These are phyloP conservation scores for Pseudogymnoascus sp. DNA, from an alignment of 2,329 filamentous ascomycete genomes.

Conservation along the genomic window DNA sequence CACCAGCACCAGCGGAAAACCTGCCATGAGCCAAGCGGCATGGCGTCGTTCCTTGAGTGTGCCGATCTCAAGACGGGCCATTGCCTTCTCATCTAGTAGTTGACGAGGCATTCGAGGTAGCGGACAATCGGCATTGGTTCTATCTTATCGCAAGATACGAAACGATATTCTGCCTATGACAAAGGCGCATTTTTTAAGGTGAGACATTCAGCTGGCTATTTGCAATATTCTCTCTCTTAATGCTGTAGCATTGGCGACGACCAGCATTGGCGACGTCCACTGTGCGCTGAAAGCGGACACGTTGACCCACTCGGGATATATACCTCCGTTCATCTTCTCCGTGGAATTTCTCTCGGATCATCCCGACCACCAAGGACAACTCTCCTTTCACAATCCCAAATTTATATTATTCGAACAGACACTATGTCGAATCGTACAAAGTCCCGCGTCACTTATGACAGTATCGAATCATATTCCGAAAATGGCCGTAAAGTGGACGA, in stretches of 20 bases:
- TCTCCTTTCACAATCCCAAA: not conserved
- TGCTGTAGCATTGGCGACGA: too few relatives aligned
- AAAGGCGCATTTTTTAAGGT: not conserved
- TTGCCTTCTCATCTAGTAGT: too few relatives aligned
- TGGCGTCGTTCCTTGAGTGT: too few relatives aligned
- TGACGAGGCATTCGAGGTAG: too few relatives aligned
- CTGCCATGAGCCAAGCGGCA: too few relatives aligned
- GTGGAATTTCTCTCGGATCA: not conserved
- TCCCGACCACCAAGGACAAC: not conserved
- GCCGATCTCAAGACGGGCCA: too few relatives aligned
- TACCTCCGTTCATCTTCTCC: not conserved
- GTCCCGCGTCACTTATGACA: not conserved
- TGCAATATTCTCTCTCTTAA: too few relatives aligned
- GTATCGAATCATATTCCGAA: not conserved
- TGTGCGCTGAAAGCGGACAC: too few relatives aligned
- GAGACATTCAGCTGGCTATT: not conserved
- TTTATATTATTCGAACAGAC: not conserved
- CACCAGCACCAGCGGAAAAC: too few relatives aligned
- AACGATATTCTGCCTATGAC: not conserved
- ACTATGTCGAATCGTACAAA: not conserved
- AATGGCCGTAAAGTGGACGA: not conserved
- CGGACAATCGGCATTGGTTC: too few relatives aligned
- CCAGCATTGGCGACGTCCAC: too few relatives aligned
- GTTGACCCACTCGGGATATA: not conserved
- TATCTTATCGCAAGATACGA: too few relatives aligned